These are phyloP conservation scores for Astrephomene gubernaculifera DNA, from an alignment of 139 green algal genomes.

Conservation along the genomic window DNA sequence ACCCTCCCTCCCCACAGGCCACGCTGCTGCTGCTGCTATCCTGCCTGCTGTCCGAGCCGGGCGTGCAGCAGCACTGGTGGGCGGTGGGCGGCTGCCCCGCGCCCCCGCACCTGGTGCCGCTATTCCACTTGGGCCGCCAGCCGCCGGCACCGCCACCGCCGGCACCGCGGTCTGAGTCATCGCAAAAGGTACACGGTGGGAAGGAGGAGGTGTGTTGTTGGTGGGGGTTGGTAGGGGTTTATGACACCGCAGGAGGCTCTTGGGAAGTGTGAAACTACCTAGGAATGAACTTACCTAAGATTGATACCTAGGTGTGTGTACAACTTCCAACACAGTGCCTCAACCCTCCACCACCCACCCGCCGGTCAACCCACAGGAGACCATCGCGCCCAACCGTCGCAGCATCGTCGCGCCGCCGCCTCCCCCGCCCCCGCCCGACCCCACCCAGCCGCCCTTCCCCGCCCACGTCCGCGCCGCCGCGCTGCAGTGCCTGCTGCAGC, in stretches of 20 bases:
- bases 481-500: slow-evolving; percentile 41
- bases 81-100: too few species aligned
- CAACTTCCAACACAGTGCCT: too few species aligned
- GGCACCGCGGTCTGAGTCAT: too few species aligned
- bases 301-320: too few species aligned
- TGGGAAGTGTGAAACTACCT: too few species aligned
- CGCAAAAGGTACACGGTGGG: too few species aligned
- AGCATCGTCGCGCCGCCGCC: neutral
- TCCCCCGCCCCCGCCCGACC: slow-evolving; percentile 6
- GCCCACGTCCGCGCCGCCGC: slow-evolving; percentile 38
- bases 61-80: slow-evolving; percentile 30
- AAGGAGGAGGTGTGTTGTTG: too few species aligned
- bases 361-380: neutral
- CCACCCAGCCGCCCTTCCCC: slow-evolving; percentile 37
- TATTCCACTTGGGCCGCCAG: neutral
- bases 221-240: too few species aligned
- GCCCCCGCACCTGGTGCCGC: slow-evolving; percentile 21
- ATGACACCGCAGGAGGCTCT: too few species aligned
- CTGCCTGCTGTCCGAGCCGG: slow-evolving; percentile 30
- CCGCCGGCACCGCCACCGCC: too few species aligned
- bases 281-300: too few species aligned
- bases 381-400: neutral
- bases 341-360: too few species aligned
- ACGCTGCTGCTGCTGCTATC: slow-evolving; percentile 10
- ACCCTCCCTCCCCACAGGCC: neutral